Evolutionary conservation across 2,329 filamentous ascomycete species (phyloP).

Genomic region (Colletotrichum euphorbiae): DNA sequence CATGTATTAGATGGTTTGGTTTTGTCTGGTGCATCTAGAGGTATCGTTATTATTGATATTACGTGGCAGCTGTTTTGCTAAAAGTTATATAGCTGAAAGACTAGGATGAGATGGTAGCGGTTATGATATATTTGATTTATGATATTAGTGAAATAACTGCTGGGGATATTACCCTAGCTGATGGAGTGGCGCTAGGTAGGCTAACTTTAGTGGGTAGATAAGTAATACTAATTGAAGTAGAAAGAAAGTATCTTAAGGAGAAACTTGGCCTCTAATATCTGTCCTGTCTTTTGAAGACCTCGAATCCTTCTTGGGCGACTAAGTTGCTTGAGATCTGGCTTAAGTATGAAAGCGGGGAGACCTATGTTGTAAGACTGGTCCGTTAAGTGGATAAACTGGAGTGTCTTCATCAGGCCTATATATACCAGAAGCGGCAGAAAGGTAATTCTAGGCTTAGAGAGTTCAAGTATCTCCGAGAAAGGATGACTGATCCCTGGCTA

Average conservation of each 20-base stretch:
- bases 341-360: slow-evolving; percentile 14
- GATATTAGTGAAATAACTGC: slow-evolving; percentile 1
- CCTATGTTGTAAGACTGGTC: slow-evolving; percentile 4
- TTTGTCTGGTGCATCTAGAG: slow-evolving; percentile 6
- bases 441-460: not conserved
- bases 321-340: not conserved
- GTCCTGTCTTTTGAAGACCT: not conserved
- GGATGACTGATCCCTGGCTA: slow-evolving; percentile 18
- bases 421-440: slow-evolving; percentile 17
- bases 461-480: slow-evolving; percentile 4
- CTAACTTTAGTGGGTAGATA: not conserved
- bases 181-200: not conserved
- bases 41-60: not conserved
- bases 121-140: slow-evolving; percentile 16
- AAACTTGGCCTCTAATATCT: slow-evolving; percentile 7
- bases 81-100: not conserved
- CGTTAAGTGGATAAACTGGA: slow-evolving; percentile 28
- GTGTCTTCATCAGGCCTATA: slow-evolving; percentile 21
- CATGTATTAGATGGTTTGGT: slow-evolving; percentile 30
- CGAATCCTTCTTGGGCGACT: slow-evolving; percentile 5
- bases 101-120: not conserved
- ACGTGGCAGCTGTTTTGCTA: not conserved
- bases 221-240: not conserved
- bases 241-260: slow-evolving; percentile 12
- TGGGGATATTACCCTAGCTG: slow-evolving; percentile 11